phyloP scores from a whole-genome alignment of 2,329 filamentous ascomycete genomes.

The Didymella keratinophila region DNA sequence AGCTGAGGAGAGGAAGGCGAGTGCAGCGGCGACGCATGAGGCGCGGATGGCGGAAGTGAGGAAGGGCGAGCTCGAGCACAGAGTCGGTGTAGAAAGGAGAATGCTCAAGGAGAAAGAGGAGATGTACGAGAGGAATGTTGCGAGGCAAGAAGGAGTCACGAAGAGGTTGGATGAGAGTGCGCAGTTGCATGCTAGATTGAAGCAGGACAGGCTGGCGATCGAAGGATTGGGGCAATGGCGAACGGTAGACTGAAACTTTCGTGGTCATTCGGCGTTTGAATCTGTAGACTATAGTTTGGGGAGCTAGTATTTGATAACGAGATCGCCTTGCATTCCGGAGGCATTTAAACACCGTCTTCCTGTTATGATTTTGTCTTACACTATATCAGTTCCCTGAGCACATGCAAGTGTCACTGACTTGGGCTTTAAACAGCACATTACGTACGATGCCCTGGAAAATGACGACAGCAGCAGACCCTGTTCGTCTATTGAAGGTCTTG shows the following conservation, averaged over 20 bases:
- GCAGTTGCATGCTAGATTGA: constrained; percentile 39
- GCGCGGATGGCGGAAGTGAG: constrained; percentile 33
- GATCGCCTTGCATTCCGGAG: neutral
- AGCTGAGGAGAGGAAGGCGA: constrained; percentile 36
- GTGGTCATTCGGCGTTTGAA: neutral
- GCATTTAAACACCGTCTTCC: neutral
- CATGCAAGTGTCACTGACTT: neutral
- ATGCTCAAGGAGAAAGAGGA: constrained; percentile 46
- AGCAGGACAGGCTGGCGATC: constrained; percentile 40
- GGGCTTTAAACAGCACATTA: neutral
- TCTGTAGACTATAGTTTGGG: neutral
- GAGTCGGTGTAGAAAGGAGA: constrained; percentile 34
- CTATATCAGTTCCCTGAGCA: neutral
- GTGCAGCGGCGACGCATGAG: constrained; percentile 28
- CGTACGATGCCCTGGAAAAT: neutral
- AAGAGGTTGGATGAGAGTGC: constrained; percentile 44
- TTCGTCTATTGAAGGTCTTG: constrained; percentile 4
- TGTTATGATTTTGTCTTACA: neutral
- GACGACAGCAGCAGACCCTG: neutral
- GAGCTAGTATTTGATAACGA: neutral
- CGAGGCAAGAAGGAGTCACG: constrained; percentile 42
- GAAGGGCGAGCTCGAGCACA: constrained; percentile 40
- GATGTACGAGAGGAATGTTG: constrained; percentile 44
- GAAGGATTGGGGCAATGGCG: constrained; percentile 39
- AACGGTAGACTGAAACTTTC: constrained; percentile 35